Base-by-base conservation (phyloP, 345 rosid genomes). In the Carallia pectinifolia region DNA sequence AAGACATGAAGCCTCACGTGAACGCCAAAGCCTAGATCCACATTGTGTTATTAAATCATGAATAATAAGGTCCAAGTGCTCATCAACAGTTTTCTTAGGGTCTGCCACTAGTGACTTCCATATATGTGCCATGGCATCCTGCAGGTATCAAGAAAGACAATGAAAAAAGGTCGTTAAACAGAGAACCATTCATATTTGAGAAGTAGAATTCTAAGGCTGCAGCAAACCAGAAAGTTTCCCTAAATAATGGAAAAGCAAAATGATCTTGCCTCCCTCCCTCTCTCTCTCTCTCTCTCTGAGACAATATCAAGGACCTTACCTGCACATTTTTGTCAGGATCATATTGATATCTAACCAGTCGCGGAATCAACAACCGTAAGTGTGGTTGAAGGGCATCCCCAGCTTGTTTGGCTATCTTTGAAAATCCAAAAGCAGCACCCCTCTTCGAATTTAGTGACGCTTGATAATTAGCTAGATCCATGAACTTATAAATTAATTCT, bases 371-470 rank as follows among this genome's bases (percentile, higher is more conserved):
- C 67, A 79, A 80, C 33, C 68, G 80, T 65, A 94, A 81, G 77
- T 91, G 96, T 39, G 98, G 98, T 80, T 80, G 85, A 74, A 94
- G 93, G 65, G 97, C 98, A 84, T 94, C 97, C 79, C 97, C 98
- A 52, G 98, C 98, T 86, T 89, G 97, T 80, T 91, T 94, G 73
- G 98, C 97, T 79, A 94, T 91, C 82, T 87, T 94, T 65, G 97
- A 90, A 81, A 91, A 91, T 65, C 97, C 97, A 86, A 89, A 94
- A 80, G 98, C 98, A 80, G 97, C 97, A 79, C 98, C 98, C 76
- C 97, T 87, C 75, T 88, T 94, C 9, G 95, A 88, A 82, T 91
- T 85, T 69, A 91, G 82, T 74, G 97, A 86, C 61, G 91, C 89
- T 80, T 94, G 97, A 75, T 91, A 86, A 81, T 94, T 94, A 67